phyloP scores from a whole-genome alignment of 176 grass and related monocot species.

The Zea luxurians region DNA sequence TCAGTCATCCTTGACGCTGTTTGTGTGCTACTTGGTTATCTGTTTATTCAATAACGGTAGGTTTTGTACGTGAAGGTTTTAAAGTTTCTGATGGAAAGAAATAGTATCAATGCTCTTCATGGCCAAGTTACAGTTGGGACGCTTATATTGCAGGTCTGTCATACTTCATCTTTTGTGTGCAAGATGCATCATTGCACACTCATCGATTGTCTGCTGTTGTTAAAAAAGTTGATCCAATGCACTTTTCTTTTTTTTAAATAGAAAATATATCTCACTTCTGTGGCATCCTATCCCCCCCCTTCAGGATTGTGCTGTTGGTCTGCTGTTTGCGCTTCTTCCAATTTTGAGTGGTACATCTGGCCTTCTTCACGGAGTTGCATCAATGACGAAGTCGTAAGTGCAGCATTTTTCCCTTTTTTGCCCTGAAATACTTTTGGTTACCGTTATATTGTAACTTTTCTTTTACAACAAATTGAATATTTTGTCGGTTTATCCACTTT shows the following conservation, averaged over 20 bases:
- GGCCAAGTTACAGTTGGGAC: constrained; percentile 97
- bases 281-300: constrained; percentile 12
- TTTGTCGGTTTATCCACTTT: background rate
- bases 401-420: constrained; percentile 7
- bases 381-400: constrained; percentile 88
- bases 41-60: background rate
- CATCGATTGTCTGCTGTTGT: background rate
- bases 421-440: constrained; percentile 10
- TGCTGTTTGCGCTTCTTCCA: constrained; percentile 96
- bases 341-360: constrained; percentile 90
- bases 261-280: background rate
- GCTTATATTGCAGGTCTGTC: constrained; percentile 84
- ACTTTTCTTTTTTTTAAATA: background rate
- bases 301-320: constrained; percentile 98
- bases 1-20: background rate
- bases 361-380: constrained; percentile 86
- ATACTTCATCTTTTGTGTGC: background rate
- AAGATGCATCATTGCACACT: constrained; percentile 19
- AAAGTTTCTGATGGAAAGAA: constrained; percentile 98
- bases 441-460: constrained; percentile 29
- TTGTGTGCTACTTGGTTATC: background rate
- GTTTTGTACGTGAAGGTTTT: constrained; percentile 62
- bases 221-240: constrained; percentile 8
- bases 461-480: constrained; percentile 13
- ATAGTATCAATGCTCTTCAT: constrained; percentile 93